Base-by-base conservation (phyloP, 2,329 filamentous ascomycete genomes). In the Triangularia setosa region DNA sequence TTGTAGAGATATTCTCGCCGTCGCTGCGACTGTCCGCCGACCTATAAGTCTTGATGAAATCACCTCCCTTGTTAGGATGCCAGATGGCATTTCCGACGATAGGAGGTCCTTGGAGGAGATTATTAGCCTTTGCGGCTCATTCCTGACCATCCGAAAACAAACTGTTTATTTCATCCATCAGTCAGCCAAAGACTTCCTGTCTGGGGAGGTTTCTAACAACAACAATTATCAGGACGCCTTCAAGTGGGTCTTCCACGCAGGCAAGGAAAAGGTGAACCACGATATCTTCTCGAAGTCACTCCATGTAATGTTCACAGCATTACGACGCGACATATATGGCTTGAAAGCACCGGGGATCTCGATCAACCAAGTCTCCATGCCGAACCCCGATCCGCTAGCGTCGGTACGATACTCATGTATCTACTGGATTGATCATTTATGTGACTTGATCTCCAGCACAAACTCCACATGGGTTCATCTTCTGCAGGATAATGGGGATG, bases 281-380 rank as follows among this genome's bases (percentile, higher is more conserved):
- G 58, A 24, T 33, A 64, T 73, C 64, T 55, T 68, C 53, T 65
- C 21, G 5, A 61, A 33, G 24, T 68, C 58, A 16, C 56, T 68
- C 8, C 0, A 55, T 18, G 16, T 16, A 2, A 69, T 72, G 62
- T 66, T 48, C 7, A 28, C 48, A 8, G 44, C 67, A 28, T 53
- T 76, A 28, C 61, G 64, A 24, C 66, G 70, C 60, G 69, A 76
- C 12, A 65, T 67, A 9, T 67, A 67, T 57, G 12, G 16, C 24
- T 56, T 67, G 16, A 28, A 28, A 12, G 55, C 44, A 33, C 62
- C 62, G 16, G 62, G 64, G 44, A 61, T 60, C 35, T 24, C 48
- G 2, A 67, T 69, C 28, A 35, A 63, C 40, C 24, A 57, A 9
- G 40, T 65, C 33, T n/a, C 23, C 27, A 9, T 28, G 8, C 64